Evolutionary conservation across 495 filamentous ascomycete species (phyloP).

Genomic region (Paragyromitra xinjiangensis): DNA sequence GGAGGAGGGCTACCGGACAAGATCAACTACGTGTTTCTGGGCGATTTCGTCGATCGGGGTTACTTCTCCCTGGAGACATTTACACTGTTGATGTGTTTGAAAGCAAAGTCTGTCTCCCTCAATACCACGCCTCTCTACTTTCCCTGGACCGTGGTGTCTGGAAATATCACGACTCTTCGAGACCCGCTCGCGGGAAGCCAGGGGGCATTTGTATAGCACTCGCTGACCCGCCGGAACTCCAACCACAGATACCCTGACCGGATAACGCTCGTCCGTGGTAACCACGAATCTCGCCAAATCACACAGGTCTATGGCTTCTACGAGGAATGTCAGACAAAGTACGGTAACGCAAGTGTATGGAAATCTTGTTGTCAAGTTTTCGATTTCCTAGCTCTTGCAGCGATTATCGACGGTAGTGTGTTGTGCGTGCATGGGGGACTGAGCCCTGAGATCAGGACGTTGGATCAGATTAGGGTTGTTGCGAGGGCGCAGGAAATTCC

Average conservation of each 20-base stretch:
- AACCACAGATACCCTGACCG: constrained; percentile 83
- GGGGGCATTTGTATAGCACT: background rate
- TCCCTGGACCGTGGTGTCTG: background rate
- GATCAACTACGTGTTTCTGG: constrained; percentile 89
- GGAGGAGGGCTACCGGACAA: constrained; percentile 94
- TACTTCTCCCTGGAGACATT: constrained; percentile 98
- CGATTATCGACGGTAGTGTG: constrained; percentile 95
- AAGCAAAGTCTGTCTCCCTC: constrained; percentile 81
- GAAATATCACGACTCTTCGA: constrained; percentile 24
- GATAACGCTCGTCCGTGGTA: constrained; percentile 94
- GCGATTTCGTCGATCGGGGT: constrained; percentile 96
- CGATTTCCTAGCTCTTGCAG: constrained; percentile 94
- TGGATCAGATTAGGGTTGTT: constrained; percentile 97
- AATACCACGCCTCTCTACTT: background rate
- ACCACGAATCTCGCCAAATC: constrained; percentile 97
- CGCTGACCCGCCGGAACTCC: constrained; percentile 5
- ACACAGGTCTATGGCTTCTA: constrained; percentile 99
- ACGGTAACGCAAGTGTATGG: constrained; percentile 98
- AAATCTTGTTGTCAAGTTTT: constrained; percentile 99
- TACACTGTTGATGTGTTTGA: constrained; percentile 92
- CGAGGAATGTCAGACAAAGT: constrained; percentile 97
- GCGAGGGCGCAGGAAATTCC: constrained; percentile 97
- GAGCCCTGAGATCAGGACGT: constrained; percentile 92
- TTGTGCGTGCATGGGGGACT: constrained; percentile 97
- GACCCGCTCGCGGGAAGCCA: background rate